Percentiles rank a stretch among this genome's conserved stretches.
Evolutionary conservation across 768 basidiomycete genomes (phyloP).

Genomic region (Suillus spraguei): DNA sequence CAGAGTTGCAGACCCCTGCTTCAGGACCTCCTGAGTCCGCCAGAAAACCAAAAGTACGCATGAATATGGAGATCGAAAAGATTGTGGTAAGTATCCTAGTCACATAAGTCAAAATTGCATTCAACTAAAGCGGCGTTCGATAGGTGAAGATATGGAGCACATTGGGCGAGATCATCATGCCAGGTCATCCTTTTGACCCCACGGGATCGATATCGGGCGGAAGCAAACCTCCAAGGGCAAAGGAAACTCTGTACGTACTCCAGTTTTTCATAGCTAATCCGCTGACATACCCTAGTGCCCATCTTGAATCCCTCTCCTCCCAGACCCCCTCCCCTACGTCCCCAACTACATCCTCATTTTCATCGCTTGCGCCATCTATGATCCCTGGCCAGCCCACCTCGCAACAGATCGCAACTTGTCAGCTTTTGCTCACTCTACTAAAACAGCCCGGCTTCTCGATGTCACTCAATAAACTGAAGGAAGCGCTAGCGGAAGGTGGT

Average conservation of each 20-base stretch:
- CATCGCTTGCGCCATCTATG: constrained; percentile 42
- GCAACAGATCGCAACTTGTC: constrained; percentile 74
- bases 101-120: neutral
- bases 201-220: constrained; percentile 28
- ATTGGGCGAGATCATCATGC: constrained; percentile 64
- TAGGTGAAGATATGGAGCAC: constrained; percentile 73
- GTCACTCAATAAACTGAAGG: constrained; percentile 65
- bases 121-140: constrained; percentile 64
- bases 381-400: constrained; percentile 47
- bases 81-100: constrained; percentile 54
- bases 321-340: constrained; percentile 56
- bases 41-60: constrained; percentile 42
- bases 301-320: constrained; percentile 57
- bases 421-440: constrained; percentile 63
- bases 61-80: constrained; percentile 66
- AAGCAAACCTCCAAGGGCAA: constrained; percentile 50
- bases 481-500: constrained; percentile 46
- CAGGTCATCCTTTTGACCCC: constrained; percentile 46
- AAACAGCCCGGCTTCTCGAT: constrained; percentile 55
- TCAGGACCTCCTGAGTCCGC: constrained; percentile 19
- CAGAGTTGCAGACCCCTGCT: neutral
- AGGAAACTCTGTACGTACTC: constrained; percentile 62
- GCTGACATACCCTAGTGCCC: constrained; percentile 40
- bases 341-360: constrained; percentile 56
- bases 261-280: constrained; percentile 7